These are phyloP conservation scores for Durio zibethinus DNA, from an alignment of 345 rosid genomes.

Conservation along the genomic window DNA sequence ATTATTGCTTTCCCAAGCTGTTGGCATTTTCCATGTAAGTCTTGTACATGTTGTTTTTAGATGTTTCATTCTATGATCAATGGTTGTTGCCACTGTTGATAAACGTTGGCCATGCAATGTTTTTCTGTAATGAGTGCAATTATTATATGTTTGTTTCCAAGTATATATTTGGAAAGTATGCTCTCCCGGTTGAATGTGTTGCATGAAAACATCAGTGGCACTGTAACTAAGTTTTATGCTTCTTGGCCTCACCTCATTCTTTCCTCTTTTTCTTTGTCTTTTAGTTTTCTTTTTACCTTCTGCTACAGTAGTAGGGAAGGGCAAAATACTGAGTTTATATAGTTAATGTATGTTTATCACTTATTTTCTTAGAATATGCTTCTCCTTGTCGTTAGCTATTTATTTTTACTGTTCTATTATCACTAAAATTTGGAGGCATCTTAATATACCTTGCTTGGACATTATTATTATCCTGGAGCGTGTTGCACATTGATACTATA, in stretches of 20 bases:
- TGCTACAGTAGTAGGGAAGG: not conserved
- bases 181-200: not conserved
- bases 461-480: not conserved
- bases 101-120: not conserved
- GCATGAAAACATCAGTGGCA: not conserved
- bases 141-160: not conserved
- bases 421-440: not conserved
- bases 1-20: constrained; percentile 72
- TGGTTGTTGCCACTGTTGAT: constrained; percentile 8
- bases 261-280: not conserved
- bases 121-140: not conserved
- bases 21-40: constrained; percentile 90
- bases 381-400: not conserved
- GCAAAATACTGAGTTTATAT: not conserved
- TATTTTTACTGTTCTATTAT: not conserved
- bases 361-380: not conserved
- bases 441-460: not conserved
- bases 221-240: not conserved
- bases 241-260: not conserved
- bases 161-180: not conserved
- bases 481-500: not conserved
- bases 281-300: not conserved
- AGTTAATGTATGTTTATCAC: not conserved
- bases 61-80: not conserved
- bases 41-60: constrained; percentile 4